Base-by-base conservation (phyloP, 805 yeast species). In the Ascoidea rubescens region DNA sequence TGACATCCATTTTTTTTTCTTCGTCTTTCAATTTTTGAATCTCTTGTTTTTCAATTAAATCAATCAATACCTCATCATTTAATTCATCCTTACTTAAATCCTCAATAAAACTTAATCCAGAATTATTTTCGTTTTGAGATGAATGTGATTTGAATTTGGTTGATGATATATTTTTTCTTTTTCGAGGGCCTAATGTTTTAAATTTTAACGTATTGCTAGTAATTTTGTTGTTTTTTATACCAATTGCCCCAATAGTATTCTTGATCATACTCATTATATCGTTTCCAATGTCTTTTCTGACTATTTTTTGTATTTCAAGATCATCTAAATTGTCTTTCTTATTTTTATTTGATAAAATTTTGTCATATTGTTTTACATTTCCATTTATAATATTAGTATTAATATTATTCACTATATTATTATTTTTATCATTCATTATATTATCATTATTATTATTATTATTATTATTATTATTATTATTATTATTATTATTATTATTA, bases 261-360 rank as follows among this genome's bases (percentile, higher is more conserved):
- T 53, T 55, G 12, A 55, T 55, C 57, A 55, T 53, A 49, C 52
- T 52, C 5, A 51, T 45, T 37, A 55, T 55, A 46, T 55, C 57
- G 21, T 30, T 51, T n/a, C 48, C 54, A 14, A 48, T 47, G 2
- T 46, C 21, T 33, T 31, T 54, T 42, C 54, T 52, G 8, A 55
- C 56, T 5, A 55, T 55, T 42, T 50, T 55, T 44, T 55, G 53
- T 32, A 55, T 54, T n/a, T 17, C 21, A 17, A 55, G 32, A 17
- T 53, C 57, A 16, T 51, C 54, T 17, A 32, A 50, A 47, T 48
- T 28, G 3, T 31, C 50, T 31, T 47, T 16, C 21, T 31, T 37
- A 47, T 47, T 30, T 28, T 47, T 16, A 48, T 48, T 45, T n/a
- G 21, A 45, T 10, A 45, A 45, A 12, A n/a, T 28, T n/a, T 45